phyloP scores from a whole-genome alignment of 202 grass and related monocot genomes.

The Schoenoplectus tabernaemontani region DNA sequence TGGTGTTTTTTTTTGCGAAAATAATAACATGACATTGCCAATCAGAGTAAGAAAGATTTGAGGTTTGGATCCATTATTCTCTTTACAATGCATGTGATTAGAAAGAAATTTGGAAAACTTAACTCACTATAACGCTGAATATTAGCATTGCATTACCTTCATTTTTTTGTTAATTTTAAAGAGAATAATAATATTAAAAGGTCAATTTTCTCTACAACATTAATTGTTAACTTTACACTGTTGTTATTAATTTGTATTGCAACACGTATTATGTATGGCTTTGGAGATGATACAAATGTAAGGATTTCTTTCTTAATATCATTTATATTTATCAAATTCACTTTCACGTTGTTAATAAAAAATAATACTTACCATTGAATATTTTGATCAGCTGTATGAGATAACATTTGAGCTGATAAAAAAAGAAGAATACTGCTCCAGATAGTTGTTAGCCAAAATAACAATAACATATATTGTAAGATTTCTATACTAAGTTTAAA shows the following conservation, averaged over 20 bases:
- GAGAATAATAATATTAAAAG: background rate
- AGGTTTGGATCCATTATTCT: background rate
- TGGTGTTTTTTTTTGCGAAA: background rate
- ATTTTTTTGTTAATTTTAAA: background rate
- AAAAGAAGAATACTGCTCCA: no score
- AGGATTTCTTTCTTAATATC: constrained; percentile 14
- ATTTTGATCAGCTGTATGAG: no score
- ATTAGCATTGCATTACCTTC: background rate
- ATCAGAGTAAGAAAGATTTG: background rate
- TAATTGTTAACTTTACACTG: background rate
- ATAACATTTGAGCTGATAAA: no score
- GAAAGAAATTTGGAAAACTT: background rate
- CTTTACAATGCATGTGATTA: background rate
- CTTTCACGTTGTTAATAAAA: background rate
- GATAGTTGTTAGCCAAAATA: no score
- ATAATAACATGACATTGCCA: background rate
- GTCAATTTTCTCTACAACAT: background rate
- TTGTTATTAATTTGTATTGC: constrained; percentile 39
- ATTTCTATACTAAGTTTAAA: no score
- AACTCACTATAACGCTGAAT: background rate
- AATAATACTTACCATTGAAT: no score
- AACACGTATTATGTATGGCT: constrained; percentile 99
- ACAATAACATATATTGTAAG: no score
- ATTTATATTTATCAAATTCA: background rate
- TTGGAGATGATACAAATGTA: constrained; percentile 97